Base-by-base conservation (phyloP, 306 rosid genomes). In the Castanea crenata region DNA sequence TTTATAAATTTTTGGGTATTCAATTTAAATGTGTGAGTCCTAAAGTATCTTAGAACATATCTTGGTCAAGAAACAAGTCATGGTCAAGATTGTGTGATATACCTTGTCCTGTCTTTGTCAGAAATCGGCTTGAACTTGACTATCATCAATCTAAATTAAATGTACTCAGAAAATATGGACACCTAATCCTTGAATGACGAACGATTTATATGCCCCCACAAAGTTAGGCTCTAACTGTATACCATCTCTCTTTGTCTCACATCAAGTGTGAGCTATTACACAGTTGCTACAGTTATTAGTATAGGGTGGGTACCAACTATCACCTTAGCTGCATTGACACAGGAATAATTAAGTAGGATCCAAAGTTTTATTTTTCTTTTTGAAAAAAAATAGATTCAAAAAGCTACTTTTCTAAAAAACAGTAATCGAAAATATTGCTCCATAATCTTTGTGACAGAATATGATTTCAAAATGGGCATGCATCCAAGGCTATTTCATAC, bases 81-180 rank as follows among this genome's bases (percentile, higher is more conserved):
- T 63, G 76, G 76, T 56, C 16, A 81, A 55, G 80, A 25, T 25
- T 75, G 52, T 32, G 41, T 62, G 57, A 61, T 80, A 29, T 73
- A 41, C 74, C 64, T 46, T 55, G 87, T 51, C 81, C 71, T 74
- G 27, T 63, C 77, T 41, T 64, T 75, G 81, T 54, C 79, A 75
- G 52, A 35, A 67, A 67, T 67, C 72, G 72, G 52, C 68, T 44
- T n/a, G 70, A 86, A 80, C 83, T 77, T 78, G 84, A 78, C 87
- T 83, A 65, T 18, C 18, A 11, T 77, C 58, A 18, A 23, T 62
- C 78, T 70, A 61, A 81, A 76, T 78, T 74, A 81, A 74, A 62
- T 64, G 75, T 55, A 77, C 75, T 74, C 62, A 29, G 52, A 58
- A 55, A 80, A 73, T 65, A 76, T 72, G 54, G 31, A 72, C 78